Conservation (phyloP, 352 stramenopile genomes). For the Albugo laibachii region DNA sequence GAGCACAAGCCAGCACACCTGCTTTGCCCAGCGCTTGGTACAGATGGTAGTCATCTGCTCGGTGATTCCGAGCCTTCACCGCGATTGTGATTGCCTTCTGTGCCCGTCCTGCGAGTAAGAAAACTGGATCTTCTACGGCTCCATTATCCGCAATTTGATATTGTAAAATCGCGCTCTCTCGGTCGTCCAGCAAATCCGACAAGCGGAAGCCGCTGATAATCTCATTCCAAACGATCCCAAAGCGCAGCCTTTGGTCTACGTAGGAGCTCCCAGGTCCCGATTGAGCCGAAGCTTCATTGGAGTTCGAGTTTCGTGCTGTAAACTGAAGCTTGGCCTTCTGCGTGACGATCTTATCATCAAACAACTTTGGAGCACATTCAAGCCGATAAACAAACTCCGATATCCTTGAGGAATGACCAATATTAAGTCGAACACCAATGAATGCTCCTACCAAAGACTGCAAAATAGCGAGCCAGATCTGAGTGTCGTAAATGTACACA, state of each 20-base stretch:
- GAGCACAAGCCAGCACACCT: constrained; percentile 38
- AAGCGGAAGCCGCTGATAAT: constrained; percentile 78
- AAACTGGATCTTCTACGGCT: constrained; percentile 65
- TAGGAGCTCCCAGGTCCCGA: constrained; percentile 15
- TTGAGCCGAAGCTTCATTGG: background rate
- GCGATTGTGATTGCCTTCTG: constrained; percentile 48
- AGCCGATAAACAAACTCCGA: constrained; percentile 49
- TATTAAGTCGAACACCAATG: constrained; percentile 63
- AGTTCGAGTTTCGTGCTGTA: constrained; percentile 1
- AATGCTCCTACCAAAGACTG: constrained; percentile 52
- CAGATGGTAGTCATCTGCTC: constrained; percentile 32
- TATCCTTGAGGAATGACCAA: constrained; percentile 61
- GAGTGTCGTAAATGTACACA: constrained; percentile 74
- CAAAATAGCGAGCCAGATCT: constrained; percentile 76
- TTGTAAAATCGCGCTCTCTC: constrained; percentile 72
- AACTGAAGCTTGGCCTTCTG: constrained; percentile 16
- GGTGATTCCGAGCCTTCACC: constrained; percentile 27
- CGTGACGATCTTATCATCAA: constrained; percentile 66
- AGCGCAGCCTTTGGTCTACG: constrained; percentile 27
- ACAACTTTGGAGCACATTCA: constrained; percentile 36
- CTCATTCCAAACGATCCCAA: constrained; percentile 79
- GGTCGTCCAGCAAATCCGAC: constrained; percentile 70
- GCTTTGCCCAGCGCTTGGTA: constrained; percentile 59
- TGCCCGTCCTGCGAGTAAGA: constrained; percentile 67
- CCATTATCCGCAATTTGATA: constrained; percentile 76